phyloP scores from a whole-genome alignment of 208 protist genomes.

The Crithidia bombi region DNA sequence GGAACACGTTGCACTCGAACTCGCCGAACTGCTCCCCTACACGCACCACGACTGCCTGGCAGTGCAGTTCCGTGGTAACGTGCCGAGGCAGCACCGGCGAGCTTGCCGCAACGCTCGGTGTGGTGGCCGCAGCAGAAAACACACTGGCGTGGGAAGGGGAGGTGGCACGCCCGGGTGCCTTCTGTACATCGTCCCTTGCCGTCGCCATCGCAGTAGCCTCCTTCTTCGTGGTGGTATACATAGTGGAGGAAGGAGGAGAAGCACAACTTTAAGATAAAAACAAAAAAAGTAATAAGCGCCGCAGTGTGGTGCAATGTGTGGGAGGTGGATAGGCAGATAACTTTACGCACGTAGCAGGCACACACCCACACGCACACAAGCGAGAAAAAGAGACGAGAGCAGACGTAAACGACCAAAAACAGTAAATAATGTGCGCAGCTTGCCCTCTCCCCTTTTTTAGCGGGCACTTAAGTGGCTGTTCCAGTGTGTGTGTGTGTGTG shows the following conservation, averaged over 20 bases:
- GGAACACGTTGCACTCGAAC: slow-evolving; percentile 70
- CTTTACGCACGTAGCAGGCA: too few species aligned
- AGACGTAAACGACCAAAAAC: background rate
- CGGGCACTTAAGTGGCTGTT: too few species aligned
- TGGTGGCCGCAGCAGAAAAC: background rate
- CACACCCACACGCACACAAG: too few species aligned
- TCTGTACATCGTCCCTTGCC: slow-evolving; percentile 35
- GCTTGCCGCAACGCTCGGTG: background rate
- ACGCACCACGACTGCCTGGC: slow-evolving; percentile 81
- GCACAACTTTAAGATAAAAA: slow-evolving; percentile 15
- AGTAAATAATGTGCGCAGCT: background rate
- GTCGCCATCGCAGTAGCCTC: background rate
- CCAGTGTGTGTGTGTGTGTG: too few species aligned
- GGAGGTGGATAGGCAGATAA: background rate
- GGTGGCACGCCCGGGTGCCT: slow-evolving; percentile 16
- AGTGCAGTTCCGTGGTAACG: slow-evolving; percentile 50
- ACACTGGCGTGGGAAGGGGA: slow-evolving; percentile 18
- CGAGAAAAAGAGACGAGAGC: too few species aligned
- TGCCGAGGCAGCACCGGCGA: background rate
- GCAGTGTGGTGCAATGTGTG: background rate
- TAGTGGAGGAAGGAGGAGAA: slow-evolving; percentile 6
- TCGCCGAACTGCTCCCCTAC: slow-evolving; percentile 90
- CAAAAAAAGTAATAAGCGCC: background rate
- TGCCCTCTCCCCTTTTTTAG: too few species aligned
- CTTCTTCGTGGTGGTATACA: slow-evolving; percentile 5